A percentile compares a stretch with the other conserved stretches of the same genome.
phyloP scores from a whole-genome alignment of 73 alveolate genomes.

The Paramecium sonneborni region DNA sequence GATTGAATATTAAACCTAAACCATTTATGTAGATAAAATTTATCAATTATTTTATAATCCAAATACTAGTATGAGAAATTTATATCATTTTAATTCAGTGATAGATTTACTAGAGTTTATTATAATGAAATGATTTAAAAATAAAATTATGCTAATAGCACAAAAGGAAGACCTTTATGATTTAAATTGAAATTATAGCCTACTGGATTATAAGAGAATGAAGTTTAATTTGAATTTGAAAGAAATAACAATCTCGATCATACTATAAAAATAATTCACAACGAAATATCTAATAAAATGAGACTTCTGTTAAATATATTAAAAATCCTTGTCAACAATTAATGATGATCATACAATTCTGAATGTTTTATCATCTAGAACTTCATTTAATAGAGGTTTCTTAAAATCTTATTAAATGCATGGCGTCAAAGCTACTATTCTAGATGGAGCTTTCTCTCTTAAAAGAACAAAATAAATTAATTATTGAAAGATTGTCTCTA shows the following conservation, averaged over 20 bases:
- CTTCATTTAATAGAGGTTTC: slow-evolving; percentile 49
- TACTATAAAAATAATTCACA: slow-evolving; percentile 31
- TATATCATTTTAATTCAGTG: slow-evolving; percentile 59
- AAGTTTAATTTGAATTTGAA: slow-evolving; percentile 54
- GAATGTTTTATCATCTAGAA: slow-evolving; percentile 55
- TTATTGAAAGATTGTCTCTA: not conserved
- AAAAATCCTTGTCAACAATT: slow-evolving; percentile 55
- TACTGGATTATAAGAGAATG: slow-evolving; percentile 26
- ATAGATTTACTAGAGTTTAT: slow-evolving; percentile 78
- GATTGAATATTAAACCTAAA: slow-evolving; percentile 74
- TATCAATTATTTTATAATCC: slow-evolving; percentile 37
- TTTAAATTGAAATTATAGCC: slow-evolving; percentile 51
- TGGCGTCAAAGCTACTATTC: slow-evolving; percentile 23
- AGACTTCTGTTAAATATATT: slow-evolving; percentile 28
- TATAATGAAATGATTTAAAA: slow-evolving; percentile 1
- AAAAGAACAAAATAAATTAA: not conserved
- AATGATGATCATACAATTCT: slow-evolving; percentile 41
- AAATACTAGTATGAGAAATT: slow-evolving; percentile 69
- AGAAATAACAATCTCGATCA: slow-evolving; percentile 54
- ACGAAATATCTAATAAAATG: not conserved
- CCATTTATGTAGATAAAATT: slow-evolving; percentile 72
- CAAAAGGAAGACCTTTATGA: slow-evolving; percentile 58
- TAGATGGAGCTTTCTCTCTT: not conserved
- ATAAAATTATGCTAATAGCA: not conserved
- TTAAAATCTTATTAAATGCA: not conserved